Conservation (phyloP, 805 yeast genomes). For the Kodamaea laetipori region DNA sequence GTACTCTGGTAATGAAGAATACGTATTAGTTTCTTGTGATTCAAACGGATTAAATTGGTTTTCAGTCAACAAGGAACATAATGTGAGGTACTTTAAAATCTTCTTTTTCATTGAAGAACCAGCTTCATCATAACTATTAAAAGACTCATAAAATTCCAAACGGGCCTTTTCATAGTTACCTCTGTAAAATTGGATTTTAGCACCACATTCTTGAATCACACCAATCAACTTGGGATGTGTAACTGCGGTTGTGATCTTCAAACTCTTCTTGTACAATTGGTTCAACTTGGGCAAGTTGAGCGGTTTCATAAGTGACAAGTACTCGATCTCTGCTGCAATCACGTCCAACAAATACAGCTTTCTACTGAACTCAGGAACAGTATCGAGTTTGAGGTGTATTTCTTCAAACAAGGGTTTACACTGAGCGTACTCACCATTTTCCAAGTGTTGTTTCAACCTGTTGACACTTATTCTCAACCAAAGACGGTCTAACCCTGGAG, state of each 20-base stretch:
- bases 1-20: conserved; percentile 36
- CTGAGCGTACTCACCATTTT: conserved; percentile 28
- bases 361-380: conserved; percentile 46
- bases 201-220: conserved; percentile 75
- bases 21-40: conserved; percentile 68
- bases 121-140: conserved; percentile 47
- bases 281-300: conserved; percentile 40
- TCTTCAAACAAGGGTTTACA: conserved; percentile 37
- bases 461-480: conserved; percentile 52
- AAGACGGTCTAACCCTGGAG: conserved; percentile 19
- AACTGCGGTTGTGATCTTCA: conserved; percentile 55
- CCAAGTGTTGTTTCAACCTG: conserved; percentile 40
- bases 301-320: conserved; percentile 41
- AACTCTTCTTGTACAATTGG: conserved; percentile 48
- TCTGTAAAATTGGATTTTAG: conserved; percentile 61
- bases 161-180: conserved; percentile 61
- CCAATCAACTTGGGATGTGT: conserved; percentile 79
- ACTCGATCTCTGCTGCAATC: conserved; percentile 65
- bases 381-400: conserved; percentile 40
- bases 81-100: conserved; percentile 60
- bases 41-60: conserved; percentile 71
- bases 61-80: conserved; percentile 64
- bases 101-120: conserved; percentile 50
- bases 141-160: conserved; percentile 58
- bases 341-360: conserved; percentile 59